These are phyloP conservation scores for Ceratocystis alfenasii DNA, from an alignment of 2,329 filamentous ascomycete species.

Conservation along the genomic window DNA sequence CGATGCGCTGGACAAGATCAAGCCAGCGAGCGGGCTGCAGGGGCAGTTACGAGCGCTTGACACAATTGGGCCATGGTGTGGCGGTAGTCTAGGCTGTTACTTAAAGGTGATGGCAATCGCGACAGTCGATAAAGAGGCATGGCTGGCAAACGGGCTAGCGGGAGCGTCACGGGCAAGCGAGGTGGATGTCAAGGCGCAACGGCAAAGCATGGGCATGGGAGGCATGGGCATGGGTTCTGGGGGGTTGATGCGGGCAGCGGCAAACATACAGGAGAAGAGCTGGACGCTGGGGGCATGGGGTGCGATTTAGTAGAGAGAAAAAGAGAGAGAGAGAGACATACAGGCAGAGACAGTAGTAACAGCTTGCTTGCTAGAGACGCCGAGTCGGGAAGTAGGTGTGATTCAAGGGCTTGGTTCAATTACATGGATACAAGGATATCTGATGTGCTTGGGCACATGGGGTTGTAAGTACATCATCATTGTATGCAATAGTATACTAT, in stretches of 20 bases:
- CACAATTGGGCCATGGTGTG: constrained; percentile 61
- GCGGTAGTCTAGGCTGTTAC: constrained; percentile 57
- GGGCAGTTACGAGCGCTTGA: constrained; percentile 55
- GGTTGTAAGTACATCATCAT: too few species aligned
- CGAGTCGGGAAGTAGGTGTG: neutral
- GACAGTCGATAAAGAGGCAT: constrained; percentile 59
- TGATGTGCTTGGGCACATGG: too few species aligned
- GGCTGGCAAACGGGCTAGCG: constrained; percentile 52
- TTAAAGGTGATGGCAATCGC: constrained; percentile 58
- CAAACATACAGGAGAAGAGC: constrained; percentile 32
- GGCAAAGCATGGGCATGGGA: constrained; percentile 50
- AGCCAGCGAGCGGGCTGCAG: constrained; percentile 30
- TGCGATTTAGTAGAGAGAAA: constrained; percentile 30
- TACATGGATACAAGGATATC: too few species aligned
- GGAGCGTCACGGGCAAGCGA: constrained; percentile 51
- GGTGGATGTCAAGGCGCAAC: constrained; percentile 42
- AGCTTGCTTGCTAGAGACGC: too few species aligned
- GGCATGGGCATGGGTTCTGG: constrained; percentile 34
- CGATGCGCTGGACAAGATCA: constrained; percentile 40
- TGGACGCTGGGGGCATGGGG: constrained; percentile 57
- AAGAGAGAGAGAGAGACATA: too few species aligned
- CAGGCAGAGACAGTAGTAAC: neutral
- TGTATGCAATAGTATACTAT: too few species aligned
- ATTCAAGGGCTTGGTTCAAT: neutral
- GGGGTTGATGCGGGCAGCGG: constrained; percentile 27